Percentiles rank a stretch among this genome's conserved stretches.
These are phyloP conservation scores for Cyberlindnera samutprakarnensis DNA, from an alignment of 805 yeast genomes.

Conservation along the genomic window DNA sequence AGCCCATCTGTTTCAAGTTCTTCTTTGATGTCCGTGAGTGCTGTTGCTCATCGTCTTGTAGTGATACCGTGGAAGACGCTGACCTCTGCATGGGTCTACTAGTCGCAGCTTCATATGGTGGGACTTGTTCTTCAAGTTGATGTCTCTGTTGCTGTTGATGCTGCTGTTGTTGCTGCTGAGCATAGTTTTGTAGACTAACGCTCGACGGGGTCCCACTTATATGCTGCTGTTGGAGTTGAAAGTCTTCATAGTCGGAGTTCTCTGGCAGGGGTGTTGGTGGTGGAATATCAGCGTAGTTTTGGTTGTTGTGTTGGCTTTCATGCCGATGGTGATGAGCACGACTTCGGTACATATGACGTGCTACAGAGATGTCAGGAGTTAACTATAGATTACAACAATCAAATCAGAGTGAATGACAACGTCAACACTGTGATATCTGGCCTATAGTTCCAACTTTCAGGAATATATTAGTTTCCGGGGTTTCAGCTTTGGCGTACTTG, in stretches of 20 bases:
- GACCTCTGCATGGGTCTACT: not conserved
- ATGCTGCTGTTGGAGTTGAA: conserved; percentile 12
- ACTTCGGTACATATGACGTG: too few relatives aligned
- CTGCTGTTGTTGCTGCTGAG: not conserved
- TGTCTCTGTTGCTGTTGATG: not conserved
- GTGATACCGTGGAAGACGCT: not conserved
- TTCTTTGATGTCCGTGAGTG: conserved; percentile 1
- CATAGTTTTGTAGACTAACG: not conserved
- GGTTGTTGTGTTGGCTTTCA: not conserved
- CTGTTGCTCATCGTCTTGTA: not conserved
- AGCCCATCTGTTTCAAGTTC: conserved; percentile 50
- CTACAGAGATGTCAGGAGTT: too few relatives aligned
- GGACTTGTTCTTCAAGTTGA: not conserved
- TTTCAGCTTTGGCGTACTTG: too few relatives aligned
- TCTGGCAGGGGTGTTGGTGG: conserved; percentile 29
- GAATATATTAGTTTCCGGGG: too few relatives aligned
- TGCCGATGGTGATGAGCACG: too few relatives aligned
- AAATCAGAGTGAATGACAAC: too few relatives aligned
- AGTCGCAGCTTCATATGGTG: not conserved
- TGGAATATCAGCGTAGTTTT: conserved; percentile 31
- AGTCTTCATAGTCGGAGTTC: conserved; percentile 19
- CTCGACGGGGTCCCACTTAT: not conserved
- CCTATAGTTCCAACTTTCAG: too few relatives aligned
- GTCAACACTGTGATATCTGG: too few relatives aligned
- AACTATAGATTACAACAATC: too few relatives aligned